Conservation (phyloP, 352 stramenopile species). For the Globisporangium abappressorium region DNA sequence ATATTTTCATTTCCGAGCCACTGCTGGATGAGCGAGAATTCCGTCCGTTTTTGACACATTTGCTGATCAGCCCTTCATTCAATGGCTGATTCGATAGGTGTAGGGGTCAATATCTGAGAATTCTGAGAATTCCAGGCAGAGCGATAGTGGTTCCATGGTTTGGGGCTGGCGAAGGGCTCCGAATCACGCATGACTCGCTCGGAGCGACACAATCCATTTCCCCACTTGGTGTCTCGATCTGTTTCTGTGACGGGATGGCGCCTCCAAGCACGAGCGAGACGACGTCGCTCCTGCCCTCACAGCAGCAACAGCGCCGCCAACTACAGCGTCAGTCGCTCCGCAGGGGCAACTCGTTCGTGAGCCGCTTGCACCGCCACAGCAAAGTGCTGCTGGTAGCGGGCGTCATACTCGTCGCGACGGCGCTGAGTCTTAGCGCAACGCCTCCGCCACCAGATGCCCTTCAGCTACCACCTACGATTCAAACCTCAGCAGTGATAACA, state of each 20-base stretch:
- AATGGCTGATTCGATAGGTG: neutral
- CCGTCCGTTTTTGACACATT: no score
- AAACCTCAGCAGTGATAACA: neutral
- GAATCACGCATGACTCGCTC: no score
- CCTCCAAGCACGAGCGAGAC: neutral
- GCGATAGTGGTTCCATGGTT: neutral
- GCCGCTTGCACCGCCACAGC: neutral
- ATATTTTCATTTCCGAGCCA: no score
- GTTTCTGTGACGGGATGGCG: neutral
- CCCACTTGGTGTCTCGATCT: no score
- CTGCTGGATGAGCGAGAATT: no score
- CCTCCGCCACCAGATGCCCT: neutral
- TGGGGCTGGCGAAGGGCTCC: no score
- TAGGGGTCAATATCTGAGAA: no score
- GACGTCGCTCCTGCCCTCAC: neutral
- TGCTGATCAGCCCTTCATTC: no score
- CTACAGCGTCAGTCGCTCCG: neutral
- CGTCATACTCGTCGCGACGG: constrained; percentile 1
- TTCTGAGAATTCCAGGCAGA: no score
- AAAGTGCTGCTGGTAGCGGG: neutral
- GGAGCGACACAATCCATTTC: no score
- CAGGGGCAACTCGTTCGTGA: constrained; percentile 4
- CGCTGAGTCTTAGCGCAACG: neutral
- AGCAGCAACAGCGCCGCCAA: neutral
- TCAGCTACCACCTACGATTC: neutral